A percentile compares a stretch with the other conserved stretches of the same genome.
These are phyloP conservation scores for Marasmius tenuissimus DNA, from an alignment of 1,284 basidiomycete genomes.

Conservation along the genomic window DNA sequence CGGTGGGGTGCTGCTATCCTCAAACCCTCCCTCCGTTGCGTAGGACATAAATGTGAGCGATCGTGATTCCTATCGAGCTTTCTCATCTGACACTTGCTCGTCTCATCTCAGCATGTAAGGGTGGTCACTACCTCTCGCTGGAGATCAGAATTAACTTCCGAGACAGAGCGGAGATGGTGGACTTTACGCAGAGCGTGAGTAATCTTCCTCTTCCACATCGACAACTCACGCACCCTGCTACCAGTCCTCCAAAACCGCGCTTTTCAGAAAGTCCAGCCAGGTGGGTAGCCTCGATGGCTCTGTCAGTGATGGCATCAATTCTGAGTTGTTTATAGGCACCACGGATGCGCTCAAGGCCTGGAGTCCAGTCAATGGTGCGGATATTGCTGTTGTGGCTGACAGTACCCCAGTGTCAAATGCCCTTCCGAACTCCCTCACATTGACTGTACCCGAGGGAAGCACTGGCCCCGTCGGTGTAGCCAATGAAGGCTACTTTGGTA, in stretches of 20 bases:
- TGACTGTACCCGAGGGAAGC: conserved; percentile 44
- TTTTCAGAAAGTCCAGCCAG: conserved; percentile 54
- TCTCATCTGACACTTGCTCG: not conserved
- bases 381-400: conserved; percentile 56
- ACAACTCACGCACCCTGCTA: not conserved
- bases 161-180: conserved; percentile 58
- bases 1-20: not conserved
- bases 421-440: conserved; percentile 63
- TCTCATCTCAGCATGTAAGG: not conserved
- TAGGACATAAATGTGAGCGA: conserved; percentile 55
- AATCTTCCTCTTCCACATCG: not conserved
- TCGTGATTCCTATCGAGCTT: not conserved
- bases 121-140: not conserved
- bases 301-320: not conserved
- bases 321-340: conserved; percentile 36
- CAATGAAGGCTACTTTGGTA: conserved; percentile 63
- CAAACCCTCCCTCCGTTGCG: not conserved
- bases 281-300: conserved; percentile 27
- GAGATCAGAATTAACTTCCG: not conserved
- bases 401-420: conserved; percentile 53
- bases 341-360: conserved; percentile 51
- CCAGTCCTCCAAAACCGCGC: conserved; percentile 59
- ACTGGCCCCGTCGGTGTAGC: conserved; percentile 53
- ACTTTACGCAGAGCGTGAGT: conserved; percentile 54
- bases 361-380: conserved; percentile 47